These are phyloP conservation scores for Salix dunnii DNA, from an alignment of 345 rosid species.

Conservation along the genomic window DNA sequence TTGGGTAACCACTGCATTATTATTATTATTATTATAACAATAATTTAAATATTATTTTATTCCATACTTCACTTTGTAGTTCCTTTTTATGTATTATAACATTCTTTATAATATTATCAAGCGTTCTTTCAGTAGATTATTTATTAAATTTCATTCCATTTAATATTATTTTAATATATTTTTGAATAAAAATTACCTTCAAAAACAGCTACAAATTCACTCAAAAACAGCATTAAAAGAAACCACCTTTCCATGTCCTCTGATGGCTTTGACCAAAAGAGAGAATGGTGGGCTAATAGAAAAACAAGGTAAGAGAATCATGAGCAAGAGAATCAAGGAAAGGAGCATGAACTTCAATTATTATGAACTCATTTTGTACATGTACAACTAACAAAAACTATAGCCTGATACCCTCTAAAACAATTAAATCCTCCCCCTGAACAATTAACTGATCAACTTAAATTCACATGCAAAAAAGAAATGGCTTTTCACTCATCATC, in stretches of 20 bases:
- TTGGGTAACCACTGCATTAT: too few species aligned
- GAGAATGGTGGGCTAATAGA: not conserved
- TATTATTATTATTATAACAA: too few species aligned
- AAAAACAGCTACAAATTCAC: too few species aligned
- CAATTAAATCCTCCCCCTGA: not conserved
- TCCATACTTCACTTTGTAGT: too few species aligned
- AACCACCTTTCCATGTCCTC: not conserved
- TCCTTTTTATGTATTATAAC: too few species aligned
- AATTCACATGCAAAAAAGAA: constrained; percentile 5
- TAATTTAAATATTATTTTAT: too few species aligned
- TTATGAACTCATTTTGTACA: constrained; percentile 17
- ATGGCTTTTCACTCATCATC: not conserved
- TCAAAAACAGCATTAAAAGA: too few species aligned
- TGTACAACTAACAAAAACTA: constrained; percentile 5
- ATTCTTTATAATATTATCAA: too few species aligned
- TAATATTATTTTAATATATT: too few species aligned
- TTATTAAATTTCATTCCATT: too few species aligned
- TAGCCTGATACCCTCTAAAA: constrained; percentile 10
- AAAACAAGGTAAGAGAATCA: not conserved
- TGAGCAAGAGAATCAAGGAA: not conserved
- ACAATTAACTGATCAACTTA: not conserved
- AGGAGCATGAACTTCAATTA: constrained; percentile 5
- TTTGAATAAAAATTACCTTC: too few species aligned
- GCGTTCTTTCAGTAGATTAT: too few species aligned
- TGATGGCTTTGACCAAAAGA: not conserved